Evolutionary conservation across 225 moss, liverwort and hornwort genomes (phyloP), one percentile per base, ranked within the genome.

Genomic region (Lunularia cruciata): DNA sequence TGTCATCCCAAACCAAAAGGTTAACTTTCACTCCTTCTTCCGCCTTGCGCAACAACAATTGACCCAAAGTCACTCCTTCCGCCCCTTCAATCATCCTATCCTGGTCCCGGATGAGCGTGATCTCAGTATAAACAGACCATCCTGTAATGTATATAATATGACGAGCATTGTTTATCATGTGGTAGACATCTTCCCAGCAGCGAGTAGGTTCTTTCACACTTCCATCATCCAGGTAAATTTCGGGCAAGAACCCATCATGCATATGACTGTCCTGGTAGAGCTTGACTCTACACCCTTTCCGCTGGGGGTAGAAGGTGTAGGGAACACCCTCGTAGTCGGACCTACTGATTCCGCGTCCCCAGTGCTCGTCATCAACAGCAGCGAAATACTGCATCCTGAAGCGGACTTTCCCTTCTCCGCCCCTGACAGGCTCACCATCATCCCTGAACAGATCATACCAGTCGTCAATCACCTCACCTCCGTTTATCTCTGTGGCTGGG

Each of bases 121-220:
- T 86, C 68, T 86, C 80, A 7, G 81, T 78, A 72, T 81, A 85
- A 1, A 90, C 90, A 26, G 87, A 87, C 90, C 90, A 90, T 0
- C 90, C 90, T 52, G 87, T 86, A 26, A 90, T 75, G 70, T 90
- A 90, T 2, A 90, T 42, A 9, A 90, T 38, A 15, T 81, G 75
- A 3, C 65, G 51, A 3, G 88, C 88, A 25, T 62, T 16, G 53
- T 38, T 76, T 18, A 90, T 84, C n/a, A 85, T 83, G 6, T 56
- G 47, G 71, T 87, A 90, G 8, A 83, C 39, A 36, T 90, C 90
- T 64, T 90, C 90, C 90, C 90, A 90, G 65, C 88, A 86, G 22
- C 65, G 81, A 22, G 84, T 81, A 32, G 88, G 86, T 19, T 86
- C 57, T 28, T 77, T 48, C 0, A 12, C 22, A 38, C 65, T 54